These are phyloP conservation scores for Heracleum sosnowskyi DNA, from an alignment of 129 eudicot species.

Conservation along the genomic window DNA sequence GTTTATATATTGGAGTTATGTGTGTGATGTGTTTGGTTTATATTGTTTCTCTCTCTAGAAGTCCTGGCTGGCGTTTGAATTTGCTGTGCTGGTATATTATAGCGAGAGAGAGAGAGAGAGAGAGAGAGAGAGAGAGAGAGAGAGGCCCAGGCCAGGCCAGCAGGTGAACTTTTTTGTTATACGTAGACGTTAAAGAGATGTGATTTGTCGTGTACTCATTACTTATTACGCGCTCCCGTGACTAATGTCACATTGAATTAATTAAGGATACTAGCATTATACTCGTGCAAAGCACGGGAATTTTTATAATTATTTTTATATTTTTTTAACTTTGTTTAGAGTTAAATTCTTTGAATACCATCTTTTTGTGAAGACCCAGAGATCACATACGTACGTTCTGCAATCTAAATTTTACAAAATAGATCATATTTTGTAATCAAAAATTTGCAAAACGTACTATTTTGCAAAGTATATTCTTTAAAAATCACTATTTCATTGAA, in stretches of 20 bases:
- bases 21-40: neutral
- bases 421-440: too few species aligned
- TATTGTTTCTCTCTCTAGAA: neutral
- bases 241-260: neutral
- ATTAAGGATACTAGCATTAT: too few species aligned
- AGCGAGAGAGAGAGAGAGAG: neutral
- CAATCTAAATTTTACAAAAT: too few species aligned
- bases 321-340: too few species aligned
- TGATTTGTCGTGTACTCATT: neutral
- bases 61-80: constrained; percentile 2
- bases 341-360: too few species aligned
- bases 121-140: neutral
- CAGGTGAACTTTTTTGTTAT: neutral
- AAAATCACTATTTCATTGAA: too few species aligned
- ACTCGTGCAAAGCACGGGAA: too few species aligned
- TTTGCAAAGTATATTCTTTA: too few species aligned
- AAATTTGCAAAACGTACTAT: too few species aligned
- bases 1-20: neutral
- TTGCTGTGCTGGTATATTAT: neutral
- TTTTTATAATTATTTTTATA: too few species aligned
- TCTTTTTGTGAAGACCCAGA: too few species aligned
- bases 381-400: too few species aligned
- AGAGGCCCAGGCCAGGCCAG: neutral
- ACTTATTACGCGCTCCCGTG: neutral
- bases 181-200: neutral